Evolutionary conservation across 768 basidiomycete species (phyloP).

Genomic region (Tremella mesenterica): DNA sequence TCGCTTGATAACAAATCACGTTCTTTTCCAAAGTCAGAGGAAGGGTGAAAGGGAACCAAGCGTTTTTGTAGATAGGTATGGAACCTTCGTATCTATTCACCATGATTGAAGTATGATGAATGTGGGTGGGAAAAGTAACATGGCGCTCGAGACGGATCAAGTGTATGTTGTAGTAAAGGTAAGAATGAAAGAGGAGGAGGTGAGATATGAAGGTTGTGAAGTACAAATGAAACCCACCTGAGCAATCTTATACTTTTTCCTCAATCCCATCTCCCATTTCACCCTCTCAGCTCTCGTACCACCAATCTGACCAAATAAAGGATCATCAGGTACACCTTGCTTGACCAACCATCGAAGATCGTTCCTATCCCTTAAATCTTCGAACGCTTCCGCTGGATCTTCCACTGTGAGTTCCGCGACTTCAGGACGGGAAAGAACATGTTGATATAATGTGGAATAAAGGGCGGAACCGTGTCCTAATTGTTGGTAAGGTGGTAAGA

Average conservation of each 20-base stretch:
- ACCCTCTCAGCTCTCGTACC: slow-evolving; percentile 47
- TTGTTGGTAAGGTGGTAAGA: slow-evolving; percentile 79
- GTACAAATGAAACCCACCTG: slow-evolving; percentile 51
- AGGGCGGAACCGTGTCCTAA: slow-evolving; percentile 79
- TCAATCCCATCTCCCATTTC: slow-evolving; percentile 68
- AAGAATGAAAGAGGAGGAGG: background rate
- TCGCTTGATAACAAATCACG: too few relatives aligned
- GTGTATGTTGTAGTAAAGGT: too few relatives aligned
- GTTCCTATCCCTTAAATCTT: slow-evolving; percentile 86
- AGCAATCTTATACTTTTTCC: slow-evolving; percentile 78
- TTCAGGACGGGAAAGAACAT: slow-evolving; percentile 56
- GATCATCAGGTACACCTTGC: slow-evolving; percentile 69
- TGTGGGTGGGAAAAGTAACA: too few relatives aligned
- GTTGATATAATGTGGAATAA: slow-evolving; percentile 74
- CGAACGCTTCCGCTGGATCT: slow-evolving; percentile 95
- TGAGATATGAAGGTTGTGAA: background rate
- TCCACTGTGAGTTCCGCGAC: slow-evolving; percentile 93
- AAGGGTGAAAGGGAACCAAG: background rate
- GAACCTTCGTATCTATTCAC: too few relatives aligned
- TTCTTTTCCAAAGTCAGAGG: background rate
- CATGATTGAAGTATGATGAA: too few relatives aligned
- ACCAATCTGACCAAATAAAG: slow-evolving; percentile 58
- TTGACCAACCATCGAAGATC: slow-evolving; percentile 75
- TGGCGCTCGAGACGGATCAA: too few relatives aligned
- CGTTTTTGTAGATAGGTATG: too few relatives aligned